A percentile compares a stretch with the other conserved stretches of the same genome.
phyloP scores from a whole-genome alignment of 2,329 filamentous ascomycete species.

The Diaporthe ilicicola region DNA sequence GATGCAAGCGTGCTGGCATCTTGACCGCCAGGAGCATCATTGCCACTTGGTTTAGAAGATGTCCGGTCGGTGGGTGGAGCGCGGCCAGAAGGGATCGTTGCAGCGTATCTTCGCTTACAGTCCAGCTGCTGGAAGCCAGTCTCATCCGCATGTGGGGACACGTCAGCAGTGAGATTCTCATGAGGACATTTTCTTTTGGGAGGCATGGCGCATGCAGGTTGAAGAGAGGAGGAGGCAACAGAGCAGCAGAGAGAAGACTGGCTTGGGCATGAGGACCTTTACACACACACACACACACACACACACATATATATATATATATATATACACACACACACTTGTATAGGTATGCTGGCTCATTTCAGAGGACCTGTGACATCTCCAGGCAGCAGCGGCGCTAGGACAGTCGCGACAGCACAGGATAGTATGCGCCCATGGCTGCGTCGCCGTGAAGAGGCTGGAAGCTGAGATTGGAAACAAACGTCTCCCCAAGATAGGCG shows the following conservation, averaged over 20 bases:
- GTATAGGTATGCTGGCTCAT: neutral
- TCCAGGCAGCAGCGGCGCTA: constrained; percentile 1
- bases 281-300: constrained; percentile 1
- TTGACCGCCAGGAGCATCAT: constrained; percentile 19
- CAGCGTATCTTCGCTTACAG: constrained; percentile 41
- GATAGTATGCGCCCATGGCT: neutral
- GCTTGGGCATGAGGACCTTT: neutral
- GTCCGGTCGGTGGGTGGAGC: constrained; percentile 31
- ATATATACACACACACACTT: constrained; percentile 8
- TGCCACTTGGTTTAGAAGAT: neutral
- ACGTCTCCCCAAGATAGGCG: neutral
- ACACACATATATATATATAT: constrained; percentile 8
- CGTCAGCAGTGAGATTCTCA: constrained; percentile 38
- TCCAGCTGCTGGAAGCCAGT: constrained; percentile 42
- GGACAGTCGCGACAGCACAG: neutral
- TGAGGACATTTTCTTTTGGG: constrained; percentile 18
- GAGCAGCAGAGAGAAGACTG: neutral
- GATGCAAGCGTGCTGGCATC: constrained; percentile 35
- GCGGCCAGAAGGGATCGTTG: constrained; percentile 41
- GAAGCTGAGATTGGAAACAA: constrained; percentile 6
- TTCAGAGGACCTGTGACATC: neutral
- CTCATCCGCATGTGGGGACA: constrained; percentile 42
- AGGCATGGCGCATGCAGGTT: neutral
- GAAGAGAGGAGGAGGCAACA: neutral
- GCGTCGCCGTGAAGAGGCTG: neutral